Conservation (phyloP, 225 moss, liverwort and hornwort genomes). For the Lunularia cruciata region DNA sequence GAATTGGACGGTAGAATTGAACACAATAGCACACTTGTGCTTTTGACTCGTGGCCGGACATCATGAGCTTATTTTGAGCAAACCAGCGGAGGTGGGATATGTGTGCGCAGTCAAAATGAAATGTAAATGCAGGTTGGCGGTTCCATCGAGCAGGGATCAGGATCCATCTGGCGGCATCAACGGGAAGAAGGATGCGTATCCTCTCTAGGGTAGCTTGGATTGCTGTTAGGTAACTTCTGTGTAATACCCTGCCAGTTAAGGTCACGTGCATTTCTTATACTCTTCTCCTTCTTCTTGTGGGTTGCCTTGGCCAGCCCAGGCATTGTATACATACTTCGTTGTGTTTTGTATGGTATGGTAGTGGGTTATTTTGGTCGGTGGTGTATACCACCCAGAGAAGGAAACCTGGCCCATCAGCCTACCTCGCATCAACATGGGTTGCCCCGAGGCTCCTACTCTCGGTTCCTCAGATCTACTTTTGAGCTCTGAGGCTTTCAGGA, state of each 20-base stretch:
- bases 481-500: slow-evolving; percentile 9
- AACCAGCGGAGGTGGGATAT: too few relatives aligned
- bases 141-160: slow-evolving; percentile 20
- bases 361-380: slow-evolving; percentile 1
- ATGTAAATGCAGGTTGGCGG: too few relatives aligned
- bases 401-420: slow-evolving; percentile 17
- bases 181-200: slow-evolving; percentile 12
- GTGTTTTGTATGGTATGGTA: not conserved
- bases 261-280: slow-evolving; percentile 5
- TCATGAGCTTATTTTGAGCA: too few relatives aligned
- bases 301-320: slow-evolving; percentile 18
- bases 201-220: slow-evolving; percentile 2
- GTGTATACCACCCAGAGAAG: slow-evolving; percentile 11
- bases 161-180: slow-evolving; percentile 21
- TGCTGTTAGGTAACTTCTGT: not conserved
- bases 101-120: too few relatives aligned
- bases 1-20: too few relatives aligned
- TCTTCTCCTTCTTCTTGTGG: slow-evolving; percentile 5
- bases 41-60: too few relatives aligned
- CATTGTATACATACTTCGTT: slow-evolving; percentile 6
- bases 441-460: slow-evolving; percentile 10
- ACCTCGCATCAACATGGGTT: slow-evolving; percentile 20
- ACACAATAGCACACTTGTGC: too few relatives aligned
- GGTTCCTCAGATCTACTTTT: slow-evolving; percentile 5
- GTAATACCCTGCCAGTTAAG: slow-evolving; percentile 11